Evolutionary conservation across 805 yeast genomes (phyloP), one percentile per base, ranked within the genome.

Genomic region (Metschnikowia sp.): DNA sequence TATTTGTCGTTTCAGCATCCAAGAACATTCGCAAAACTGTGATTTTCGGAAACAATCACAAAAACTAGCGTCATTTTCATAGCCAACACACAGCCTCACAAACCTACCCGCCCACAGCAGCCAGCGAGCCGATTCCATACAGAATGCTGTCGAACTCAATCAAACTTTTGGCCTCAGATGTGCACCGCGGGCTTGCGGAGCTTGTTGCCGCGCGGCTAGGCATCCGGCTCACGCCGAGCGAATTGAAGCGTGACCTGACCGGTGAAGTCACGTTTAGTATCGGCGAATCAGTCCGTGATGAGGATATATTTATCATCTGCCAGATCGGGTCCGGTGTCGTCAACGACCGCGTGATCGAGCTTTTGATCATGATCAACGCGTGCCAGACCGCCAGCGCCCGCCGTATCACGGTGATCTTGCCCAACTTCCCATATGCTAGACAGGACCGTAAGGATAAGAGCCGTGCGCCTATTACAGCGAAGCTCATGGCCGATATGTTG

Each of bases 351-450:
- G 82, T 87, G 32, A 68, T 87, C 68, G 95, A 87, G 62, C 68
- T 86, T 34, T 66, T 87, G 54, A 83, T 86, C 60, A 84, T 86
- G 83, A 84, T 87, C 53, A 84, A 84, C 60, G 92, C 94, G 13
- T 87, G 92, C 65, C 83, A 83, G 59, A 83, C 86, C 2, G 94
- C 94, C 9, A 82, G 88, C 45, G 94, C 92, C 15, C 78, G 94
- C 63, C 77, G 89, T 63, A 84, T 87, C 62, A 86, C 92, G 2
- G 94, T 88, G 7, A 87, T 87, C 13, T 77, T 87, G 54, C 94
- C 95, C 44, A 86, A 82, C 63, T 87, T 85, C 66, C 91, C 91
- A 10, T 87, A 87, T 57, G 94, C 94, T n/a, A 80, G 95, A 72
- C 95, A 87, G 65, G 95, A 87, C 64, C 77, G 88, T 64, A 87